These are phyloP conservation scores for Cyathus striatus DNA, from an alignment of 768 basidiomycete species.

Conservation along the genomic window DNA sequence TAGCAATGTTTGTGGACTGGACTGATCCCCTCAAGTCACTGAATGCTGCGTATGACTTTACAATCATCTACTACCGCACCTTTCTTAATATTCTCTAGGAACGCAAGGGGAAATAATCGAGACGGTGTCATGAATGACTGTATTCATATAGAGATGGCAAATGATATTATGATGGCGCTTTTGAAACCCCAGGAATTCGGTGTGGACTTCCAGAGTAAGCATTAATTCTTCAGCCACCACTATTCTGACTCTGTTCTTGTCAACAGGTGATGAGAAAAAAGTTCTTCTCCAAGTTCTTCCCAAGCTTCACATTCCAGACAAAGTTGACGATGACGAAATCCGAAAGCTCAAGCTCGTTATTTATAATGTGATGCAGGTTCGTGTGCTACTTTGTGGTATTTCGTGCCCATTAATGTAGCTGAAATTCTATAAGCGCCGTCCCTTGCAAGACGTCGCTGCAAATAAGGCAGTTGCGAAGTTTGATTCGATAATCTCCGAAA, in stretches of 20 bases:
- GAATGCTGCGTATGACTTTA: constrained; percentile 26
- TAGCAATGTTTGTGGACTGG: constrained; percentile 75
- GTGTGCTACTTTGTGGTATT: constrained; percentile 10
- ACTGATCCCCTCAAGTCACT: constrained; percentile 71
- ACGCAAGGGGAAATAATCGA: constrained; percentile 12
- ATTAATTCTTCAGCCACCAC: constrained; percentile 32
- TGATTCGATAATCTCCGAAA: constrained; percentile 59
- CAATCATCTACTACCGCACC: too few species aligned
- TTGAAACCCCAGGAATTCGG: background rate
- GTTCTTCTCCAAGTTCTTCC: constrained; percentile 57
- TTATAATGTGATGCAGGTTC: constrained; percentile 51
- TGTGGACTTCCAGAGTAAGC: constrained; percentile 1
- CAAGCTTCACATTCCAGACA: constrained; percentile 66
- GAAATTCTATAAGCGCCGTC: constrained; percentile 24
- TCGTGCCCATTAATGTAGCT: background rate
- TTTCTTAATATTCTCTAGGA: constrained; percentile 1
- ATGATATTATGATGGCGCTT: constrained; percentile 29
- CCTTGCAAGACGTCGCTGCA: constrained; percentile 47
- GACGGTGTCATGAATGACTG: constrained; percentile 7
- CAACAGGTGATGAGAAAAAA: constrained; percentile 62
- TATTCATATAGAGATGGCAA: constrained; percentile 45
- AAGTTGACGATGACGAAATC: constrained; percentile 65
- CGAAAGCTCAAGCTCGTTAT: constrained; percentile 58
- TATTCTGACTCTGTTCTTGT: constrained; percentile 47
- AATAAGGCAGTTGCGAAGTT: constrained; percentile 74